Conservation (phyloP, 257 asterid genomes). For the Dorcoceras hygrometricum region DNA sequence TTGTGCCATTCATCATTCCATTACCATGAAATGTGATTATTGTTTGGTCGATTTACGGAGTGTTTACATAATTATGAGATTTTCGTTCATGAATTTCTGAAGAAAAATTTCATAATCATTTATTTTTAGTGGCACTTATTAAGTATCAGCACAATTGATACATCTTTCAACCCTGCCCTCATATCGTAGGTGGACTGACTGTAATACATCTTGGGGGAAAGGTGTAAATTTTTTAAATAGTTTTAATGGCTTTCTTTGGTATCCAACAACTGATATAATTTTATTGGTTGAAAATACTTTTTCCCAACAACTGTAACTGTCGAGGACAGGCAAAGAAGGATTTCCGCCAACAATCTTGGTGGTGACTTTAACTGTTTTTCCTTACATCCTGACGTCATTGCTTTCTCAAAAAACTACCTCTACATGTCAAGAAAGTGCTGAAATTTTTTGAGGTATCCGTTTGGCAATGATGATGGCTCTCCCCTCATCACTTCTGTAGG, state of each 20-base stretch:
- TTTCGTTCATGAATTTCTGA: no score
- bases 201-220: not conserved
- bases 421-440: not conserved
- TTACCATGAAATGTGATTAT: not conserved
- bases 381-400: not conserved
- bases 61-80: no score
- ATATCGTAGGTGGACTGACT: not conserved
- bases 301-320: no score
- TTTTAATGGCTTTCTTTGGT: not conserved
- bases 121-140: no score
- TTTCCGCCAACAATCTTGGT: no score
- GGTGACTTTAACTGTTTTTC: no score
- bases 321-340: no score
- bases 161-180: not conserved
- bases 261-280: no score
- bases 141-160: not conserved
- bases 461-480: slow-evolving; percentile 8
- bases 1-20: not conserved
- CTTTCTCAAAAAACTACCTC: not conserved
- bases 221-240: not conserved
- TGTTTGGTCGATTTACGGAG: not conserved
- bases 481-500: slow-evolving; percentile 39
- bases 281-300: no score
- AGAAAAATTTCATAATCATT: no score
- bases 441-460: slow-evolving; percentile 1